Evolutionary conservation across 768 basidiomycete species (phyloP).

Genomic region (Collybia sordida): DNA sequence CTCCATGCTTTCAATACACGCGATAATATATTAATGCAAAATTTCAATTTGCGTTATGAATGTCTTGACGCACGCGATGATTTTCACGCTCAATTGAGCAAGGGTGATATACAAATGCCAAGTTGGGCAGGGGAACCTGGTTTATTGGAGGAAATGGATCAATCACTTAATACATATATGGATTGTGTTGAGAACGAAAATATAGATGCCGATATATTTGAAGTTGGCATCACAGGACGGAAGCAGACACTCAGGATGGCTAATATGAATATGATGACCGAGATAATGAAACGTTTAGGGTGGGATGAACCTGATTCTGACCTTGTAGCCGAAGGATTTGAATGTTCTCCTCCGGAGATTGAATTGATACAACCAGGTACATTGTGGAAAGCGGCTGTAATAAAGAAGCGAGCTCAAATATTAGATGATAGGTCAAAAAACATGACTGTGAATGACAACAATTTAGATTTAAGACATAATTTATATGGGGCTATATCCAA

Average conservation of each 20-base stretch:
- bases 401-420: neutral
- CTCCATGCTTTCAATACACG: constrained; percentile 2
- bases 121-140: neutral
- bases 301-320: too few species aligned
- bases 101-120: constrained; percentile 1
- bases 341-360: neutral
- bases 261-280: too few species aligned
- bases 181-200: neutral
- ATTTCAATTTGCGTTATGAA: constrained; percentile 26
- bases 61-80: constrained; percentile 30
- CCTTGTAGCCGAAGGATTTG: too few species aligned
- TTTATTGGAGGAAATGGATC: neutral
- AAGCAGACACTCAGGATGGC: too few species aligned
- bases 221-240: neutral
- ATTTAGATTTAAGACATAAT: too few species aligned
- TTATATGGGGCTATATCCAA: too few species aligned
- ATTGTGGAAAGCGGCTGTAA: neutral
- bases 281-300: too few species aligned
- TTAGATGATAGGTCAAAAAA: neutral
- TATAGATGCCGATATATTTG: neutral
- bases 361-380: too few species aligned
- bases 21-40: constrained; percentile 18
- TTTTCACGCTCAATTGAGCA: constrained; percentile 16
- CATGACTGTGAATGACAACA: too few species aligned
- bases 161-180: neutral